These are phyloP conservation scores for Xylariomycetidae sp. DNA, from an alignment of 2,329 filamentous ascomycete species.

Conservation along the genomic window DNA sequence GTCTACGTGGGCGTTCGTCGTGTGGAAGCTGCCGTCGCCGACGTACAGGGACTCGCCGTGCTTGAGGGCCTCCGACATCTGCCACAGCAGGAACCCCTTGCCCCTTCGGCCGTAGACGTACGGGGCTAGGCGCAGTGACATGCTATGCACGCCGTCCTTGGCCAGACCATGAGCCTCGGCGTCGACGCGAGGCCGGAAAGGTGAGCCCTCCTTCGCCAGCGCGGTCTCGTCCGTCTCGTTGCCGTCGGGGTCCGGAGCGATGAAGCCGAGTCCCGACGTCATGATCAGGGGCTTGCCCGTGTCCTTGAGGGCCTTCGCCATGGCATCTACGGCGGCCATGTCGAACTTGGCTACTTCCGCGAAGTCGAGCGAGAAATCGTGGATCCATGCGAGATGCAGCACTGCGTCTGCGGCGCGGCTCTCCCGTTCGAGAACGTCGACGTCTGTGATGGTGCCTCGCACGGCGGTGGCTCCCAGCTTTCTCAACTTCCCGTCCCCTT, in stretches of 20 bases:
- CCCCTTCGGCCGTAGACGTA: conserved; percentile 40
- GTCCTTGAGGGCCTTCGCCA: conserved; percentile 29
- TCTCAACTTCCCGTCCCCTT: conserved; percentile 30
- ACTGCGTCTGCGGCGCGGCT: conserved; percentile 37
- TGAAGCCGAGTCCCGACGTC: conserved; percentile 27
- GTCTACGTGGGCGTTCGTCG: conserved; percentile 34
- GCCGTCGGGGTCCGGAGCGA: conserved; percentile 20
- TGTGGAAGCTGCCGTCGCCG: conserved; percentile 23
- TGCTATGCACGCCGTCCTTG: conserved; percentile 29
- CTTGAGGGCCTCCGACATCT: conserved; percentile 24
- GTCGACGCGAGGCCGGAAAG: conserved; percentile 21
- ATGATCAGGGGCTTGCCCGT: conserved; percentile 32
- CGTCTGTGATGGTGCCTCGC: conserved; percentile 34
- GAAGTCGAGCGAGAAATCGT: conserved; percentile 23
- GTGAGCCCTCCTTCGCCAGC: conserved; percentile 12
- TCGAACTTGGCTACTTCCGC: conserved; percentile 26
- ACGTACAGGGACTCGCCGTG: conserved; percentile 26
- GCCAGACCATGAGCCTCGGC: conserved; percentile 26
- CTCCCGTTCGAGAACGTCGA: conserved; percentile 33
- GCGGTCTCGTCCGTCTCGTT: conserved; percentile 23
- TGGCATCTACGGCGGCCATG: conserved; percentile 31
- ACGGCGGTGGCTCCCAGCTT: conserved; percentile 33
- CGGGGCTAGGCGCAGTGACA: conserved; percentile 34
- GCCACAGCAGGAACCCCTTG: conserved; percentile 30
- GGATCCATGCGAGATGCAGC: conserved; percentile 33